A percentile compares a stretch with the other conserved stretches of the same genome.
phyloP scores from a whole-genome alignment of 495 filamentous ascomycete species.

The Podospora fimiseda region DNA sequence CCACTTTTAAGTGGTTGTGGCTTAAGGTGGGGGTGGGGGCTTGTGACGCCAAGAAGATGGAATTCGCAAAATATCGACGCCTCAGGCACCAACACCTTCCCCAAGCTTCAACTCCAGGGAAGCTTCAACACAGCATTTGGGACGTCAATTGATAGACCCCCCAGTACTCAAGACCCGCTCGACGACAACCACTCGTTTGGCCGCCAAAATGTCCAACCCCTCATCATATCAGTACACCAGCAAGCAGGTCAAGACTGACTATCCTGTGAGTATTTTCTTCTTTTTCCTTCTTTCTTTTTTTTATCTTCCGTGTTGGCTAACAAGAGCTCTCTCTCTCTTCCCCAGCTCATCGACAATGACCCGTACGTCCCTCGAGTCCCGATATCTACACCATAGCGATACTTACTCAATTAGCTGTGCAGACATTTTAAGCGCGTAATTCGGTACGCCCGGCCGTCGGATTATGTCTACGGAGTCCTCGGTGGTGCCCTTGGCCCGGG shows the following conservation, averaged over 20 bases:
- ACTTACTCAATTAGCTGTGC: constrained; percentile 20
- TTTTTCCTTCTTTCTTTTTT: constrained; percentile 15
- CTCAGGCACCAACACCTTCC: neutral
- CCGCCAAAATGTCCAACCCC: constrained; percentile 54
- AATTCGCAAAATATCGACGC: neutral
- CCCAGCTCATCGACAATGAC: constrained; percentile 92
- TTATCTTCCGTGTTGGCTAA: constrained; percentile 2
- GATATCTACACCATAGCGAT: neutral
- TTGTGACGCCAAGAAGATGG: constrained; percentile 1
- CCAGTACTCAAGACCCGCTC: neutral
- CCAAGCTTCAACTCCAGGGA: constrained; percentile 2
- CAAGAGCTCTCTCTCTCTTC: constrained; percentile 11
- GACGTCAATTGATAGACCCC: neutral
- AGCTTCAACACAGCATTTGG: constrained; percentile 1
- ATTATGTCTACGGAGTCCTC: constrained; percentile 66
- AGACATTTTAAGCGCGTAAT: constrained; percentile 90
- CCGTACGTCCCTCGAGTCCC: constrained; percentile 59
- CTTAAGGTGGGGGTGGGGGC: neutral
- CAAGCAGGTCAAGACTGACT: constrained; percentile 68
- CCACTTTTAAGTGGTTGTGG: neutral
- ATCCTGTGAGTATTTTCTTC: constrained; percentile 58
- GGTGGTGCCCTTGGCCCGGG: constrained; percentile 63
- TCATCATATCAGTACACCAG: constrained; percentile 60
- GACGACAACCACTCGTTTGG: constrained; percentile 29
- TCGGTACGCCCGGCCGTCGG: constrained; percentile 73